These are phyloP conservation scores for Arthromyces matolae DNA, from an alignment of 768 basidiomycete species.

Conservation along the genomic window DNA sequence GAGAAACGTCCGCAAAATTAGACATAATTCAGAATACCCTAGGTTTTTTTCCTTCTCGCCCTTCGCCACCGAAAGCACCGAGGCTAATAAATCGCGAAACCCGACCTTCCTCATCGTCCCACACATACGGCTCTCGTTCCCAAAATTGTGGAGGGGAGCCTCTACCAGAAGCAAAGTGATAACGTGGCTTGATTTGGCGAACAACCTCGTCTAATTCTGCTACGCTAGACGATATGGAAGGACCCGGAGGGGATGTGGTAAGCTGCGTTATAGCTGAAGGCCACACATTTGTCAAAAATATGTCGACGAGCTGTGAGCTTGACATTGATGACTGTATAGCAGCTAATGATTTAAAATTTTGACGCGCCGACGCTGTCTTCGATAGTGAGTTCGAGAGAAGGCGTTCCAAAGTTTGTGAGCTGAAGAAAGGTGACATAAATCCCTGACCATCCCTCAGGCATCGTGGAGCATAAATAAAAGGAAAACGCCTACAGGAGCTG, in stretches of 20 bases:
- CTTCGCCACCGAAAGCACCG: conserved; percentile 77
- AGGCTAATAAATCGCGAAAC: conserved; percentile 81
- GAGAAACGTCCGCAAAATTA: background rate
- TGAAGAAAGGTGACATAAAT: conserved; percentile 74
- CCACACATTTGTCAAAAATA: conserved; percentile 80
- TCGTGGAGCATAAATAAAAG: background rate
- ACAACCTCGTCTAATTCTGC: conserved; percentile 64
- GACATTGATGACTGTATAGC: conserved; percentile 59
- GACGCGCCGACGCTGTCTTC: conserved; percentile 42
- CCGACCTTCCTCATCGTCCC: conserved; percentile 69
- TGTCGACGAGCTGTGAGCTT: conserved; percentile 67
- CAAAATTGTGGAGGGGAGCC: conserved; percentile 77
- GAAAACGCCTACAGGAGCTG: conserved; percentile 52
- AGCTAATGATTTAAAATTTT: conserved; percentile 61
- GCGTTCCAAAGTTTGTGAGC: conserved; percentile 63
- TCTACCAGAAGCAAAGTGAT: conserved; percentile 75
- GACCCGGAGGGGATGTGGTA: conserved; percentile 51
- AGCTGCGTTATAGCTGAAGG: conserved; percentile 61
- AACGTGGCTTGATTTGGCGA: conserved; percentile 71
- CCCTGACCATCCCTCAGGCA: conserved; percentile 41
- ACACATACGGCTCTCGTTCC: conserved; percentile 91
- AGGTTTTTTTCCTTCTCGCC: conserved; percentile 68
- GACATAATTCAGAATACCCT: conserved; percentile 50
- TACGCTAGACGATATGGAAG: conserved; percentile 42
- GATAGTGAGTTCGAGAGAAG: conserved; percentile 67